Evolutionary conservation across 345 rosid species (phyloP).

Genomic region (Angophora floribunda): DNA sequence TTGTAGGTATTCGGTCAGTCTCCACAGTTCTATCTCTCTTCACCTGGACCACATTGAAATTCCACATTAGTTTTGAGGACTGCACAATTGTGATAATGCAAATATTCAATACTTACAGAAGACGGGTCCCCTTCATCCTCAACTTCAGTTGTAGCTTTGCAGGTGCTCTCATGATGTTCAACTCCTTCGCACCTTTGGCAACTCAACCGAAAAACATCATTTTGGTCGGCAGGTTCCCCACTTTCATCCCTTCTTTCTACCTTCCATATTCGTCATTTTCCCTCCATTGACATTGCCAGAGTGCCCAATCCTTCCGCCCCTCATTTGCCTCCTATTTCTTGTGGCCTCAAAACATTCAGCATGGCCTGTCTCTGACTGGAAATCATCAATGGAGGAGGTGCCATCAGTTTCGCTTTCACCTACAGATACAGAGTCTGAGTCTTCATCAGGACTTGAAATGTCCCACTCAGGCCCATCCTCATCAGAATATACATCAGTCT

Average conservation of each 20-base stretch:
- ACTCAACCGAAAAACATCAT: background rate
- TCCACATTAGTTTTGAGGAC: background rate
- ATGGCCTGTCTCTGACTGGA: no score
- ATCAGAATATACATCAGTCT: no score
- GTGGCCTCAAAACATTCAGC: no score
- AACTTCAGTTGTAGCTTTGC: background rate
- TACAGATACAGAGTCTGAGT: no score
- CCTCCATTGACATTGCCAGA: background rate
- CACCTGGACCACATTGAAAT: background rate
- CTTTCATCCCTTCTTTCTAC: background rate
- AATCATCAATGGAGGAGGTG: no score
- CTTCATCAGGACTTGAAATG: no score
- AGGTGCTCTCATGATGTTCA: background rate
- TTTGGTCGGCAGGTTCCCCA: background rate
- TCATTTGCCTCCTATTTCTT: no score
- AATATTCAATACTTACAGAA: background rate
- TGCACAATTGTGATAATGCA: background rate
- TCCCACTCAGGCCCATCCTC: no score
- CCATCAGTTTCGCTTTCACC: no score
- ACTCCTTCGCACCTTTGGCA: background rate
- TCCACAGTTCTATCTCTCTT: no score
- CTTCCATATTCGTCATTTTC: background rate
- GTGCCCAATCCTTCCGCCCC: no score
- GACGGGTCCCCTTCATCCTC: background rate
- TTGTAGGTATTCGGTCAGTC: no score